Percentiles rank a stretch among this genome's conserved stretches.
phyloP scores from a whole-genome alignment of 2,329 filamentous ascomycete genomes.

The Aspergillus luchuensis region DNA sequence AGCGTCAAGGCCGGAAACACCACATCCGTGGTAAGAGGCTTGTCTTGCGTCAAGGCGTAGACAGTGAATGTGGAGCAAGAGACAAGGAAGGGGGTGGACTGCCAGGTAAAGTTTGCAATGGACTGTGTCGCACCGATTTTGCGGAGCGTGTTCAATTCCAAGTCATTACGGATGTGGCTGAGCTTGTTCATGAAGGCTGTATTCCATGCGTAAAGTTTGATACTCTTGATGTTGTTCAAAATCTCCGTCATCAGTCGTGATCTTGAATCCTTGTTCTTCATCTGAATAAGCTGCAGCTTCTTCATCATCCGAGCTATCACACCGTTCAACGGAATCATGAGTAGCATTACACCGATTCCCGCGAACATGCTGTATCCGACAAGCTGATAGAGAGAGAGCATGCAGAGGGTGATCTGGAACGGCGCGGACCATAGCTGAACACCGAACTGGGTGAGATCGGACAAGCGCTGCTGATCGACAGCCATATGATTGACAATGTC shows the following conservation, averaged over 20 bases:
- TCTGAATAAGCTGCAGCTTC: slow-evolving; percentile 89
- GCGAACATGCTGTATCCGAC: slow-evolving; percentile 95
- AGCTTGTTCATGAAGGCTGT: slow-evolving; percentile 97
- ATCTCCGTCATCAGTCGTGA: slow-evolving; percentile 96
- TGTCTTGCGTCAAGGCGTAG: slow-evolving; percentile 81
- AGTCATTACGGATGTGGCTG: slow-evolving; percentile 92
- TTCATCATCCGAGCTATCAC: slow-evolving; percentile 92
- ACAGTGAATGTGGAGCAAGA: slow-evolving; percentile 96
- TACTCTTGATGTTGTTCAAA: slow-evolving; percentile 98
- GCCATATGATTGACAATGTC: slow-evolving; percentile 99
- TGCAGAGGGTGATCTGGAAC: slow-evolving; percentile 93
- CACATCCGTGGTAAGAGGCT: slow-evolving; percentile 86
- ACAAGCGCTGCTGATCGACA: slow-evolving; percentile 91
- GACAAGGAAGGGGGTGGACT: slow-evolving; percentile 93
- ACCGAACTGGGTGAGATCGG: slow-evolving; percentile 92
- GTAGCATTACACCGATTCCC: slow-evolving; percentile 88
- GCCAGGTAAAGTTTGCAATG: slow-evolving; percentile 97
- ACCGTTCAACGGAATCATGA: slow-evolving; percentile 97
- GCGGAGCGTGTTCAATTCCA: slow-evolving; percentile 90
- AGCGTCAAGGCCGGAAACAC: slow-evolving; percentile 91
- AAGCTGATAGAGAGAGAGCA: slow-evolving; percentile 93
- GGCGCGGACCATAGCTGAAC: slow-evolving; percentile 96
- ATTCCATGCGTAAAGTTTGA: slow-evolving; percentile 98
- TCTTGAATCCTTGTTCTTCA: slow-evolving; percentile 98
- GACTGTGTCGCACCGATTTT: slow-evolving; percentile 95